Evolutionary conservation across 768 basidiomycete genomes (phyloP), one percentile per base, ranked within the genome.

Genomic region (Daedalea quercina): DNA sequence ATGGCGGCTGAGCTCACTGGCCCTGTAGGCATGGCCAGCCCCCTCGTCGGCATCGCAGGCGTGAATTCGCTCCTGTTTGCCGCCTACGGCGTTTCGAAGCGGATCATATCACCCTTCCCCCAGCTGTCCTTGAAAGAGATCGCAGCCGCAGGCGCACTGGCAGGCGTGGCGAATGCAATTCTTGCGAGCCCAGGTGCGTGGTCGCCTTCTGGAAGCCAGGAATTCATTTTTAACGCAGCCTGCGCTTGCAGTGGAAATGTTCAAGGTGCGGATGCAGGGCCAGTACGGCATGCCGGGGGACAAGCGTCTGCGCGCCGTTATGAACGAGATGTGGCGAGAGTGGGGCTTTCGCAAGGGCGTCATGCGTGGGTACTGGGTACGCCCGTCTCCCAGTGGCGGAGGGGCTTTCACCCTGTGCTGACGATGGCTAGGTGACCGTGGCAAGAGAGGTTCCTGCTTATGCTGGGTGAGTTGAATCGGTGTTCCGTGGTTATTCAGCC

Each of bases 201-300:
- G 15, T 15, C 22, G 22, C 11, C 25, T 35, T 35, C 17, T 15
- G n/a, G n/a, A n/a, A n/a, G n/a, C n/a, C n/a, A n/a, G n/a, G n/a
- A n/a, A n/a, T n/a, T n/a, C n/a, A n/a, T n/a, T n/a, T n/a, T n/a
- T n/a, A n/a, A n/a, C n/a, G n/a, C n/a, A n/a, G n/a, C n/a, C n/a
- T n/a, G n/a, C n/a, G n/a, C n/a, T 50, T 62, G 34, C 55, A 91
- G 90, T 93, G 47, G 96, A 99, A 70, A 91, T 98, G 89, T 97
- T 97, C 75, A 98, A 99, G 70, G 91, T 97, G 25, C 80, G 90
- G 17, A 96, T 96, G 95, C 94, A 96, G 69, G 94, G 88, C 7
- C 90, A 97, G 65, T 95, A 96, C 60, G 95, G 94, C 11, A 77
- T 75, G 3, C 75, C 81, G 12, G 76, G 78, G 9, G 94, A 97